Conservation (phyloP, 2,329 filamentous ascomycete species). For the Microsporum ferrugineum region DNA sequence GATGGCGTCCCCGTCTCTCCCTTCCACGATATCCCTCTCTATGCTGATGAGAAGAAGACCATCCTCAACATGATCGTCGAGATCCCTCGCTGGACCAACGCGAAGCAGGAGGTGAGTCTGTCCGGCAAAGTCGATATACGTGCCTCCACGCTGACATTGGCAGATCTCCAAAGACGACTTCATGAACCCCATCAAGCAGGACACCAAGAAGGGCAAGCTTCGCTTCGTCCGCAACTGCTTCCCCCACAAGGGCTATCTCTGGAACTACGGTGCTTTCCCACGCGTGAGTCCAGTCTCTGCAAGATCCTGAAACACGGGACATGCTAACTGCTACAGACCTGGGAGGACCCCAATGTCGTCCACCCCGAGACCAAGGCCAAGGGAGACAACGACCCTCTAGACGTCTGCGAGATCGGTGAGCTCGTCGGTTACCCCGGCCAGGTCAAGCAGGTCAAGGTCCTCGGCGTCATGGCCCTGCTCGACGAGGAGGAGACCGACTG, state of each 20-base stretch:
- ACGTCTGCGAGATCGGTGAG: constrained; percentile 99
- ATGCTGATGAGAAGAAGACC: constrained; percentile 90
- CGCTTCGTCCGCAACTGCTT: constrained; percentile 99
- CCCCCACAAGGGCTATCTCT: constrained; percentile 99
- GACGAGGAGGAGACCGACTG: constrained; percentile 99
- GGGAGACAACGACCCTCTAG: constrained; percentile 97
- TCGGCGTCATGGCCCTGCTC: constrained; percentile 97
- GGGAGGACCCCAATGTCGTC: constrained; percentile 92
- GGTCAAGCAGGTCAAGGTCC: constrained; percentile 99
- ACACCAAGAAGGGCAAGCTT: constrained; percentile 99
- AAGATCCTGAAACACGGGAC: not conserved
- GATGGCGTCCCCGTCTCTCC: constrained; percentile 88
- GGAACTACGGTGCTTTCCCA: constrained; percentile 99
- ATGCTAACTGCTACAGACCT: constrained; percentile 53
- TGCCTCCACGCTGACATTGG: not conserved
- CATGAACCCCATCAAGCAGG: constrained; percentile 99
- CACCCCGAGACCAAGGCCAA: constrained; percentile 99
- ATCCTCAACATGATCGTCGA: constrained; percentile 99
- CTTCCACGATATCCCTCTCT: constrained; percentile 98
- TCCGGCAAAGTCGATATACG: not conserved
- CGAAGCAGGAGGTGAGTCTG: constrained; percentile 81
- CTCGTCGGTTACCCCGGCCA: constrained; percentile 91
- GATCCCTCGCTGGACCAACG: constrained; percentile 99
- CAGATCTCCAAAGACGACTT: constrained; percentile 98
- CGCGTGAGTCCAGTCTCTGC: constrained; percentile 50